Evolutionary conservation across 2,329 filamentous ascomycete species (phyloP), one percentile per base, ranked within the genome.

Genomic region (Dactylellina leptospora): DNA sequence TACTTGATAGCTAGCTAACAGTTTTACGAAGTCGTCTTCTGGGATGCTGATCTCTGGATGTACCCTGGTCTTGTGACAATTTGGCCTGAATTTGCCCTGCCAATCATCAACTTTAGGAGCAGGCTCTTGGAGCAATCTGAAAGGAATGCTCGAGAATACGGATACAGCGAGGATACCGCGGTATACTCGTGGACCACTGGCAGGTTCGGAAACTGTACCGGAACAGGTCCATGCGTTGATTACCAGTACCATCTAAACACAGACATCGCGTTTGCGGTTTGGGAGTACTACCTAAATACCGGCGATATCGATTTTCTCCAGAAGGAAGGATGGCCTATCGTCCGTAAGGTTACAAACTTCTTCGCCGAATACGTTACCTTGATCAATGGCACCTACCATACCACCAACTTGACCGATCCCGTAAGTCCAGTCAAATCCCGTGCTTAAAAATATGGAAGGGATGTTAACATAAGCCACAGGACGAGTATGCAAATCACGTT

Each of bases 381-480:
- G 36, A 73, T 78, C n/a, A 75, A 78, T 55, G 80, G 79, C 1
- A 81, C 88, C 8, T 85, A 87, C 68, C 87, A 88, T 0, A 83
- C 91, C 25, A 87, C 84, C 80, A 89, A 91, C 74, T 88, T 89
- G 79, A 91, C 89, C 0, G 89, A 92, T 78, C 89, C 89, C 1
- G 85, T 87, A 80, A 76, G 81, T 79, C 10, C n/a, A 1, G 9
- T 22, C 38, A 6, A 13, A 53, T 51, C 10, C 8, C 53, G 20
- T 13, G 10, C 18, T 44, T 6, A 1, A 11, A 36, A 45, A 61
- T 71, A 73, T 11, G 10, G 18, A 11, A 59, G 30, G 4, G 28
- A 13, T 45, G 25, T 33, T 63, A 59, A 63, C 36, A 10, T 6
- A 4, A 53, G 33, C 9, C 16, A 0, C 60, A 83, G 81, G 86